phyloP scores from a whole-genome alignment of 352 stramenopile species.

The Pythium aphanidermatum region DNA sequence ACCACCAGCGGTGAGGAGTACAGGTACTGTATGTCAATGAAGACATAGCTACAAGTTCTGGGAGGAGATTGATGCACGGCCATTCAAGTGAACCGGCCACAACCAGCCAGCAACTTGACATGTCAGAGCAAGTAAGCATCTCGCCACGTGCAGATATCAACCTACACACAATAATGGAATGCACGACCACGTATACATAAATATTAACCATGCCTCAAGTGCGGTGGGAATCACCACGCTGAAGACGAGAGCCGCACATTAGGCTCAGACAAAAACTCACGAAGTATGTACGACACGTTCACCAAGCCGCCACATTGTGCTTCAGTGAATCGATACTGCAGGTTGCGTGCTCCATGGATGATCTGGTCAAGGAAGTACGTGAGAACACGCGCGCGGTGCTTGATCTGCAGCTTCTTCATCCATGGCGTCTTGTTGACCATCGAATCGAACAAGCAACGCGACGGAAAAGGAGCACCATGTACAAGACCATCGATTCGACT shows the following conservation, averaged over 20 bases:
- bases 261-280: constrained; percentile 44
- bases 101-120: too few relatives aligned
- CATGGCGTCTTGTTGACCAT: not conserved
- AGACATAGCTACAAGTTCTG: too few relatives aligned
- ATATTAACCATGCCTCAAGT: too few relatives aligned
- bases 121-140: too few relatives aligned
- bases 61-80: too few relatives aligned
- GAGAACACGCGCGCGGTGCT: constrained; percentile 29
- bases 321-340: constrained; percentile 41
- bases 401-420: constrained; percentile 8
- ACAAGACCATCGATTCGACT: constrained; percentile 33
- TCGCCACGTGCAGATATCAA: too few relatives aligned
- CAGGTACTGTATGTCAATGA: too few relatives aligned
- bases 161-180: not conserved
- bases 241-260: constrained; percentile 9
- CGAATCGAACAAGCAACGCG: constrained; percentile 22
- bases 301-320: constrained; percentile 41
- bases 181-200: constrained; percentile 1
- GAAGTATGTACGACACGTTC: constrained; percentile 38
- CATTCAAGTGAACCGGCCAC: too few relatives aligned
- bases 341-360: constrained; percentile 34
- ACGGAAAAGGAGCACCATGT: constrained; percentile 34
- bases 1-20: too few relatives aligned
- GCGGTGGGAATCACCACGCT: constrained; percentile 6
- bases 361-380: constrained; percentile 39